Conservation (phyloP, 2,329 filamentous ascomycete genomes). For the Botrytis elliptica region DNA sequence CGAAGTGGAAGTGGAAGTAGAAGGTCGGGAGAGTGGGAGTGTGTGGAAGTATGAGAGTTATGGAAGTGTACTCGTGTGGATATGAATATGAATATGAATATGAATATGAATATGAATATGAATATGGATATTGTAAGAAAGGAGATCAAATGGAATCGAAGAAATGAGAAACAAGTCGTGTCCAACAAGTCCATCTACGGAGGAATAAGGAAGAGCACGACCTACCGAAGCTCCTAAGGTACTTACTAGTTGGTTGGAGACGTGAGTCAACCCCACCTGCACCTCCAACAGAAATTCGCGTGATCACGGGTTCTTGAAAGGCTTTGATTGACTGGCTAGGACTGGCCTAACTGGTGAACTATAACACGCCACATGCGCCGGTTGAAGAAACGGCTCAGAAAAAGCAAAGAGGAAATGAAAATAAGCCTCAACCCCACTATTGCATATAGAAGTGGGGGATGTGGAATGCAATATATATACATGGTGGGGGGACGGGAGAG, state of each 20-base stretch:
- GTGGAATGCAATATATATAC: background rate
- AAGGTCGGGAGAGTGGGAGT: background rate
- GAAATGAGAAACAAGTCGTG: background rate
- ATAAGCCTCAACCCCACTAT: constrained; percentile 7
- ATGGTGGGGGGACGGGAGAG: too few relatives aligned
- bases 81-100: too few relatives aligned
- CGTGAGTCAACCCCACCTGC: constrained; percentile 9
- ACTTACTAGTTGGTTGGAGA: background rate
- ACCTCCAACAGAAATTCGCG: background rate
- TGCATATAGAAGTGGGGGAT: background rate
- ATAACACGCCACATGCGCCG: constrained; percentile 1
- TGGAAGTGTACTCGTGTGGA: background rate
- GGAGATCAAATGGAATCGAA: background rate
- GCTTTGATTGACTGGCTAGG: background rate
- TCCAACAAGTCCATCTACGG: background rate
- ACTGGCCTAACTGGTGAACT: background rate
- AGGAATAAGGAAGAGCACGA: background rate
- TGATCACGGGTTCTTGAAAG: background rate
- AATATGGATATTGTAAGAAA: background rate
- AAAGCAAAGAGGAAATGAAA: background rate
- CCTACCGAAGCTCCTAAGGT: background rate
- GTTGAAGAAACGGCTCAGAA: background rate
- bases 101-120: too few relatives aligned
- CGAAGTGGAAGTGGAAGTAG: too few relatives aligned
- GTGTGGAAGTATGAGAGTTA: background rate